phyloP scores from a whole-genome alignment of 2,329 filamentous ascomycete species.

The Dactylellina parvicollis region DNA sequence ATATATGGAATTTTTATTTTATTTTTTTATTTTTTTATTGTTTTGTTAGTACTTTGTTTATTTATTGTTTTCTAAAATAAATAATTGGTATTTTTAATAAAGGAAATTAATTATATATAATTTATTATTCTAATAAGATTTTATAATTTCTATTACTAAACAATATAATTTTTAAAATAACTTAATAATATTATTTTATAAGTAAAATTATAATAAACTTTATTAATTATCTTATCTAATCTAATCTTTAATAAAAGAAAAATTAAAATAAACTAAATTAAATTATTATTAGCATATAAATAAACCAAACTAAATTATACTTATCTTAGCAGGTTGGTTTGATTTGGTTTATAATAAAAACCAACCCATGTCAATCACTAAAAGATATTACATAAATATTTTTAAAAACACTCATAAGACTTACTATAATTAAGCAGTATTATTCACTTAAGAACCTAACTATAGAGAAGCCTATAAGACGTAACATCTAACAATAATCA shows the following conservation, averaged over 20 bases:
- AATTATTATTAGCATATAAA: too few species aligned
- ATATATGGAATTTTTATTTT: too few species aligned
- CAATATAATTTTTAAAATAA: neutral
- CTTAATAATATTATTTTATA: conserved; percentile 4
- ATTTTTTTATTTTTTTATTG: too few species aligned
- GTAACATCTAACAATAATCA: neutral
- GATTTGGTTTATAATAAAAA: too few species aligned
- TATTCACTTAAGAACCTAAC: neutral
- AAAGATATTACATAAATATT: neutral
- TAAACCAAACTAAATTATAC: neutral
- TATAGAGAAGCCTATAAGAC: neutral
- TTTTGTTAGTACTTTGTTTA: too few species aligned
- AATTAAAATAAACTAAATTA: neutral
- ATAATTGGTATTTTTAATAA: neutral
- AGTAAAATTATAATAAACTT: too few species aligned
- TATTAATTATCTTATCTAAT: too few species aligned
- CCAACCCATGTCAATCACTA: too few species aligned
- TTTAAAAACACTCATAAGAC: neutral
- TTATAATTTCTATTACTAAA: neutral
- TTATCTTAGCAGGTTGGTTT: too few species aligned
- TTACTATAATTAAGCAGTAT: neutral
- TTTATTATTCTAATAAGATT: neutral
- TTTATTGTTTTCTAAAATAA: too few species aligned
- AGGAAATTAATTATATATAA: neutral
- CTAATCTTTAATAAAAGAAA: neutral